phyloP scores from a whole-genome alignment of 2,329 filamentous ascomycete genomes.

The Alternaria triticina region DNA sequence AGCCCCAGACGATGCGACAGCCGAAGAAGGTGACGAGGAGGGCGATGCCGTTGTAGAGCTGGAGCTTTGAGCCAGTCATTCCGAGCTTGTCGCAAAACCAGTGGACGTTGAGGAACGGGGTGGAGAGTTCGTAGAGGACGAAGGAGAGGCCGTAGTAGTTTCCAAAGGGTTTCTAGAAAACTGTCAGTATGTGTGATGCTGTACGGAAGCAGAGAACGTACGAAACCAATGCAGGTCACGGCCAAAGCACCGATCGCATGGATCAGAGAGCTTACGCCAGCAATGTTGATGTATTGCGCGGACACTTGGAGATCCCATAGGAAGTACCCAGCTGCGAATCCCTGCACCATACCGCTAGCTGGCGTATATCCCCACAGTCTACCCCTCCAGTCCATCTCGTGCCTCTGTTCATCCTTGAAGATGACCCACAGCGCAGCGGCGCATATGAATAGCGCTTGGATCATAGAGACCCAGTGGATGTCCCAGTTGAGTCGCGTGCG shows the following conservation, averaged over 20 bases:
- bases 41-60: slow-evolving; percentile 78
- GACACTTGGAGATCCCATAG: slow-evolving; percentile 80
- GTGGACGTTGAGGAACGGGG: slow-evolving; percentile 84
- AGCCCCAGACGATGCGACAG: slow-evolving; percentile 79
- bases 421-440: slow-evolving; percentile 74
- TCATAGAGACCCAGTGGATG: slow-evolving; percentile 82
- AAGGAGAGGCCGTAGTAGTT: slow-evolving; percentile 83
- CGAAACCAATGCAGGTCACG: slow-evolving; percentile 80
- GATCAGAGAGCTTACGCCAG: slow-evolving; percentile 75
- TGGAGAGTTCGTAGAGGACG: slow-evolving; percentile 85
- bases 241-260: slow-evolving; percentile 76
- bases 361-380: slow-evolving; percentile 81
- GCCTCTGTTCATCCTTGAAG: slow-evolving; percentile 68
- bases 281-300: slow-evolving; percentile 69
- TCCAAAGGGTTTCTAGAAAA: slow-evolving; percentile 73
- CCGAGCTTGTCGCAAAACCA: slow-evolving; percentile 89
- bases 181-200: slow-evolving; percentile 16
- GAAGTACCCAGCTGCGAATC: slow-evolving; percentile 80
- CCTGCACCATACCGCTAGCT: slow-evolving; percentile 75
- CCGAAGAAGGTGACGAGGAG: slow-evolving; percentile 76
- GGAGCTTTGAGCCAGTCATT: slow-evolving; percentile 74
- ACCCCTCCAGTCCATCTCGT: slow-evolving; percentile 70
- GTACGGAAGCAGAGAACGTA: slow-evolving; percentile 53
- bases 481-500: slow-evolving; percentile 80
- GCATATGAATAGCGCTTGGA: slow-evolving; percentile 77